Base-by-base conservation (phyloP, 2,329 filamentous ascomycete genomes). In the Trichothecium roseum region DNA sequence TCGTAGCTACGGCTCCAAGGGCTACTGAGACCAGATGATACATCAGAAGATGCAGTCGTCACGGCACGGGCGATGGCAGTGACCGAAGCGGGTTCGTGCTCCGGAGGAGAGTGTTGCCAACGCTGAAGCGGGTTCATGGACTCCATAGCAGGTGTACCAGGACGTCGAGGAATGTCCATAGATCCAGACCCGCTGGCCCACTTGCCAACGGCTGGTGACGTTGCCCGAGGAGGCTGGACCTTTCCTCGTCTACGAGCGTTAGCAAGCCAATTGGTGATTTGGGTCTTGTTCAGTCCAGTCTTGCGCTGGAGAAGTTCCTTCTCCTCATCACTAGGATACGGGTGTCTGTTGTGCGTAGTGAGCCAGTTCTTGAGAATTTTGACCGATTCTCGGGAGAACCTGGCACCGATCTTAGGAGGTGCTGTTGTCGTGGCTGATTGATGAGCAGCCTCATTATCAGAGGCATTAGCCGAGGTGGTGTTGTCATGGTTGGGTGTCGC, bases 251-350 rank as follows among this genome's bases (percentile, higher is more conserved):
- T 76, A 30, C 87, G 78, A 38, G 86, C 86, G 56, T 94, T 94
- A 40, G 87, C 87, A 32, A 94, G 74, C 87, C 87, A 94, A 54
- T 93, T 94, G 9, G 80, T 81, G 47, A 94, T 89, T 51, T 95
- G 88, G 12, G 72, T 81, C 48, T 84, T 77, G 54, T 77, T 87
- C 28, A 95, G 67, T 7, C 86, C 85, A 1, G 87, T 94, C 47
- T 82, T 73, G 32, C 73, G 69, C 56, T 86, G 81, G 18, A 95
- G 66, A 42, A 76, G 72, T 45, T 87, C 82, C 51, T 89, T 93
- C 52, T 94, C 84, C 39, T 86, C 78, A 30, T 94, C 86, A 24
- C 77, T 88, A 5, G 88, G 87, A 52, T 94, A 95, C 0, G 87
- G 88, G 47, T 93, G 84, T 35, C 82, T 72, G 49, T 74, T 74